Evolutionary conservation across 306 rosid species (phyloP).

Genomic region (Gastrolobium villosum): DNA sequence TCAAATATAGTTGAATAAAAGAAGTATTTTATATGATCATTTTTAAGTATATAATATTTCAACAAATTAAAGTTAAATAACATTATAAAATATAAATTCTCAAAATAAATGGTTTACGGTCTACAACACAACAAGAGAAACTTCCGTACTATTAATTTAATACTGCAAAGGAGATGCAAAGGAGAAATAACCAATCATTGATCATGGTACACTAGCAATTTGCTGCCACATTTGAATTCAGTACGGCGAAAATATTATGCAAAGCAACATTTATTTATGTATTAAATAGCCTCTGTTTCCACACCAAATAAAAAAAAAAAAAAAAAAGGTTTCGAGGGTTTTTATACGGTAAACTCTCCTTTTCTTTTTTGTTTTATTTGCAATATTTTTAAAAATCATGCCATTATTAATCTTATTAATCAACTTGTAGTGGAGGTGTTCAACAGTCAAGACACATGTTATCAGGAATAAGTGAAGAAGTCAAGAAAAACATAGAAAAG

Average conservation of each 20-base stretch:
- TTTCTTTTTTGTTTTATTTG: neutral
- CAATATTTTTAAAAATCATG: neutral
- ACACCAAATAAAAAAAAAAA: too few relatives aligned
- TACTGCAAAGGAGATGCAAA: neutral
- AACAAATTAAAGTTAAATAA: neutral
- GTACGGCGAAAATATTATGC: neutral
- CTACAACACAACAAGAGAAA: neutral
- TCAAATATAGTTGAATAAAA: neutral
- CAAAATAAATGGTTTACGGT: neutral
- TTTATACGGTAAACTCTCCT: neutral
- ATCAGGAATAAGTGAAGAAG: too few relatives aligned
- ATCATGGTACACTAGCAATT: neutral
- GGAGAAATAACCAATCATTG: neutral
- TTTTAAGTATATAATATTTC: neutral
- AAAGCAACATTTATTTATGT: neutral
- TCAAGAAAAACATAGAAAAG: too few relatives aligned
- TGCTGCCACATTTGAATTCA: neutral
- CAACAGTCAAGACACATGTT: too few relatives aligned
- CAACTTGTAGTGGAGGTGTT: too few relatives aligned
- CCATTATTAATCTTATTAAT: too few relatives aligned
- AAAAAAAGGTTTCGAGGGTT: neutral
- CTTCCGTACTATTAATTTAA: neutral
- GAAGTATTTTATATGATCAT: neutral
- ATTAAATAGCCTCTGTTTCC: neutral
- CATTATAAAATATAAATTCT: neutral